Conservation (phyloP, 768 basidiomycete species). For the Lactarius quietus region DNA sequence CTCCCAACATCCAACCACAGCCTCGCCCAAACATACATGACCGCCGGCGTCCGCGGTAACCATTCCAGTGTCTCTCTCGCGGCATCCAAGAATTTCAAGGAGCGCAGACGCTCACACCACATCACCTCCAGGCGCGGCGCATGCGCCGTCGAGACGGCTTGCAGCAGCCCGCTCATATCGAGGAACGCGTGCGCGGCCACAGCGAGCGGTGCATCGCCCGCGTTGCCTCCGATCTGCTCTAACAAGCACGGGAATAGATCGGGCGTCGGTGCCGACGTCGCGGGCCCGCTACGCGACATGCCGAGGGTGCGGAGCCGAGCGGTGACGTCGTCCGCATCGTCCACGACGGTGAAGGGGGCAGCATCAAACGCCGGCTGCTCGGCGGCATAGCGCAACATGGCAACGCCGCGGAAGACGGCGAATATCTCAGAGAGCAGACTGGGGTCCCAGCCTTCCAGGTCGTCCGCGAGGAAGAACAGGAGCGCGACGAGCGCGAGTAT, state of each 20-base stretch:
- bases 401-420: constrained; percentile 74
- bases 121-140: constrained; percentile 65
- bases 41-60: constrained; percentile 75
- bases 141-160: constrained; percentile 63
- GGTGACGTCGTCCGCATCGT: constrained; percentile 51
- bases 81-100: constrained; percentile 56
- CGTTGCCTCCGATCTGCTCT: constrained; percentile 41
- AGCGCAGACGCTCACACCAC: constrained; percentile 67
- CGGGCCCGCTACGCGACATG: constrained; percentile 42
- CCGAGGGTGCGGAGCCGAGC: constrained; percentile 70
- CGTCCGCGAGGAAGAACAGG: constrained; percentile 67
- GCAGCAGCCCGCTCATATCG: constrained; percentile 60
- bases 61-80: constrained; percentile 66
- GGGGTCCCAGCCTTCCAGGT: constrained; percentile 60
- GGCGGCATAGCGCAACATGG: constrained; percentile 61
- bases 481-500: constrained; percentile 61
- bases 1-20: constrained; percentile 64
- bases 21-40: constrained; percentile 67
- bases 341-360: constrained; percentile 31
- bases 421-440: constrained; percentile 68
- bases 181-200: constrained; percentile 68
- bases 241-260: constrained; percentile 65
- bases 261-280: constrained; percentile 34
- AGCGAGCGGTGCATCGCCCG: constrained; percentile 45
- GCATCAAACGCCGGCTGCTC: constrained; percentile 52